Conservation (phyloP, 2,329 filamentous ascomycete species). For the Cryphonectria carpinicola region DNA sequence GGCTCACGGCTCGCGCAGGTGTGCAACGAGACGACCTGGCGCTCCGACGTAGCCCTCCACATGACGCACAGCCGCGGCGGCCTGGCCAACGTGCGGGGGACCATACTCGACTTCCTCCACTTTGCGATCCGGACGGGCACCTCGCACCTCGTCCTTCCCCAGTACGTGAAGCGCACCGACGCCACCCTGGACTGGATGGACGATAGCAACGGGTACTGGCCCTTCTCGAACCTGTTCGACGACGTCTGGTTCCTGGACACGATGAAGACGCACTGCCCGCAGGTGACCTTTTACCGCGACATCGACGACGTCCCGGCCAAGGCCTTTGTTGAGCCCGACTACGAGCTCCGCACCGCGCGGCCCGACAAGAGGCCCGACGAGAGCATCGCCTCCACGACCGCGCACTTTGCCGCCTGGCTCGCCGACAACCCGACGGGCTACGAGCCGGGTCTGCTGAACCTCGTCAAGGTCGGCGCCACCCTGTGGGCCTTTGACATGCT, state of each 20-base stretch:
- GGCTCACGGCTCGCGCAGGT: neutral
- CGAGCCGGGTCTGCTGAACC: conserved; percentile 29
- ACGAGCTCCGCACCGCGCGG: neutral
- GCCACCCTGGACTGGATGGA: conserved; percentile 20
- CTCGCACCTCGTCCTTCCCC: conserved; percentile 11
- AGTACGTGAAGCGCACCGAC: conserved; percentile 20
- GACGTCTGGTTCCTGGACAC: neutral
- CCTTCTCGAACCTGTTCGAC: conserved; percentile 22
- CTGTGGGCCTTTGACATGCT: conserved; percentile 13
- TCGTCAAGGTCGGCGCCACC: conserved; percentile 26
- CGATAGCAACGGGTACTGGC: conserved; percentile 15
- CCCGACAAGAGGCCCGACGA: conserved; percentile 12
- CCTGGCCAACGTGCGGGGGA: conserved; percentile 17
- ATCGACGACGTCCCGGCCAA: conserved; percentile 10
- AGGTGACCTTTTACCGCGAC: conserved; percentile 21
- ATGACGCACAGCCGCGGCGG: conserved; percentile 15
- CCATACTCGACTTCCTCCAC: conserved; percentile 21
- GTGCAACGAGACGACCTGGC: conserved; percentile 13
- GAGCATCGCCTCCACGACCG: neutral
- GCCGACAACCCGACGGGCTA: conserved; percentile 22
- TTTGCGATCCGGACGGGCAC: conserved; percentile 14
- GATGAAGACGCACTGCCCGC: conserved; percentile 10
- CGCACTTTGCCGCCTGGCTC: conserved; percentile 18
- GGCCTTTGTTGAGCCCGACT: neutral
- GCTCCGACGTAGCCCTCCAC: conserved; percentile 9